Conservation (phyloP, 2,329 filamentous ascomycete species). For the Aspergillus japonicus region DNA sequence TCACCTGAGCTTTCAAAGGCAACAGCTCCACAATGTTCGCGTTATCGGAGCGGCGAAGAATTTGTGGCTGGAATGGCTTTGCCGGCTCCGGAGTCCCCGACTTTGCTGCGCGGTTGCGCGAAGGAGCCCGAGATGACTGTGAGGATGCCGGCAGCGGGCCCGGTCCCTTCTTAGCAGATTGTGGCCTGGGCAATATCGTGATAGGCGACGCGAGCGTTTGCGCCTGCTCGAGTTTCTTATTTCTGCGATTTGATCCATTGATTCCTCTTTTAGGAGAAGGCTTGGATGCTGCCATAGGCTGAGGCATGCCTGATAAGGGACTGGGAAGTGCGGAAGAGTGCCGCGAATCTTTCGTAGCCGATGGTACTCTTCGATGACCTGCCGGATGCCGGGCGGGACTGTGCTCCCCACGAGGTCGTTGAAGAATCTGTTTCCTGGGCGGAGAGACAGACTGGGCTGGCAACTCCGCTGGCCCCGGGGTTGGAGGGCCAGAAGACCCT, state of each 20-base stretch:
- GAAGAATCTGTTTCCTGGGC: constrained; percentile 33
- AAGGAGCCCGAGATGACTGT: constrained; percentile 13
- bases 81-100: constrained; percentile 32
- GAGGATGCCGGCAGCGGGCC: constrained; percentile 7
- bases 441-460: constrained; percentile 45
- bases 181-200: constrained; percentile 39
- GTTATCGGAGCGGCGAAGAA: constrained; percentile 52
- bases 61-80: constrained; percentile 55
- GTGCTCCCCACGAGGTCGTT: constrained; percentile 25
- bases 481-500: constrained; percentile 19
- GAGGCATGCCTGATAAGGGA: constrained; percentile 37
- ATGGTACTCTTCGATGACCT: constrained; percentile 16
- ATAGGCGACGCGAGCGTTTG: constrained; percentile 34
- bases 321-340: constrained; percentile 43
- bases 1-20: constrained; percentile 27
- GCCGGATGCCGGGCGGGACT: constrained; percentile 17
- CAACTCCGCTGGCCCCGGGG: constrained; percentile 45
- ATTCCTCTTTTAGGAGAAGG: constrained; percentile 24
- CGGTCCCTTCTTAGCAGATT: constrained; percentile 30
- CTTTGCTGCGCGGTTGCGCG: constrained; percentile 18
- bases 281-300: constrained; percentile 38
- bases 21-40: constrained; percentile 28
- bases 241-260: constrained; percentile 25
- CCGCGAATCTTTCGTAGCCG: constrained; percentile 17
- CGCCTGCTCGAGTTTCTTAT: constrained; percentile 20